Evolutionary conservation across 352 stramenopile species (phyloP), one percentile per base, ranked within the genome.

Genomic region (Phytophthora chlamydospora): DNA sequence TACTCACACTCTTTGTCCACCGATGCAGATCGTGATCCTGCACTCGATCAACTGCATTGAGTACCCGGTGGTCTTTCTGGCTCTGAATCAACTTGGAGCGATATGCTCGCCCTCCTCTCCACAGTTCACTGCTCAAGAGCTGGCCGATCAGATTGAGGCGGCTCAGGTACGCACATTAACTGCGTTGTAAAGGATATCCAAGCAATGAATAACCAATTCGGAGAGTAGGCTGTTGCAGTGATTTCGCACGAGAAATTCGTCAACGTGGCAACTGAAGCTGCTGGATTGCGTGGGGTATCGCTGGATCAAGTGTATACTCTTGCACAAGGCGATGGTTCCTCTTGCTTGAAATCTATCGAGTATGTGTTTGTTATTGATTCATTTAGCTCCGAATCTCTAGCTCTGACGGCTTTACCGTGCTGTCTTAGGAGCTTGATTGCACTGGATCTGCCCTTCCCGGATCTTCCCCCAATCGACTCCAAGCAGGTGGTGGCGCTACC

Each of bases 401-500:
- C 39, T 40, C 35, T 61, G 9, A 66, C 14, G n/a, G 24, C 0
- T 19, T 41, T 6, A n/a, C 44, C 19, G 2, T 44, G 10, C 29
- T 14, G 9, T 19, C 9, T n/a, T 19, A 55, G 41, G n/a, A 16
- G 7, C 17, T 31, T 78, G 6, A 60, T 76, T 7, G 58, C 36
- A 12, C 41, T 66, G 49, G 35, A 61, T 55, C 14, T 62, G 14
- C 58, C 49, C 3, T 66, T 66, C 29, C 58, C 58, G 13, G 12
- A 56, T 11, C 46, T 64, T 10, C 38, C 56, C 29, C 56, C 56
- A n/a, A 64, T 64, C 16, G 46, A 64, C n/a, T 31, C 49, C 2
- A 66, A 51, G 6, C 51, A 67, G 35, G 51, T 67, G 9, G 29
- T 67, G 36, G 52, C 59, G 27, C 44, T 98, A 1, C 94, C 94